Base-by-base conservation (phyloP, 2,329 filamentous ascomycete species). In the Drechslera avenae region DNA sequence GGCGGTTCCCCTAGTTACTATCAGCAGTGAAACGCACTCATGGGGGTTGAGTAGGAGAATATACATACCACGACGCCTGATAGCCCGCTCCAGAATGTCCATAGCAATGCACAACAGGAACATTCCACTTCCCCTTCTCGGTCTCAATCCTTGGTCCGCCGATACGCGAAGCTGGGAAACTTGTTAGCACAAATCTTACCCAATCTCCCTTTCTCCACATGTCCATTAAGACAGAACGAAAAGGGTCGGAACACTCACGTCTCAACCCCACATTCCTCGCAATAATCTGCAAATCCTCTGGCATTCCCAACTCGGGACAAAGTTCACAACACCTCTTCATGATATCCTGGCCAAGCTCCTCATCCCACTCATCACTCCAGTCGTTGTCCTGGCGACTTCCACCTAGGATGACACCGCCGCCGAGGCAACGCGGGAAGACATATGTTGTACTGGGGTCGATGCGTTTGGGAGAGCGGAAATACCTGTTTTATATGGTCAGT, bases 321-420 rank as follows among this genome's bases (percentile, higher is more conserved):
- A 85, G 71, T 28, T 83, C 81, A n/a, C 89, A 80, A 26, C 83
- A 82, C 16, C 90, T 82, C 74, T 85, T 84, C 88, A 96, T 92
- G 68, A 96, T 96, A n/a, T 91, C 82, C 43, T 82, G 74, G 0
- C 91, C 90, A 5, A 91, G 79, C 65, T 89, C 88, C 0, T 87
- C 86, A 63, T 96, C 91, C 4, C 87, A 86, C 57, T 87, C 82
- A 23, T 85, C 82, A 60, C 92, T 89, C 91, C 90, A 96, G 65
- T 88, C 87, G 35, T 86, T 83, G 61, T 88, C 85, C 70, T 91
- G 86, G 62, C 94, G 89, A 36, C 87, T 92, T 1, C 92, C 92
- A 18, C 92, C 92, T 1, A 96, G 78, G 32, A 96, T 81, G 0
- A 90, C 93, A 12, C 92, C 92, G 17, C 92, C 92, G n/a, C 86